Conservation (phyloP, 1,284 basidiomycete genomes). For the Meripilus lineatus region DNA sequence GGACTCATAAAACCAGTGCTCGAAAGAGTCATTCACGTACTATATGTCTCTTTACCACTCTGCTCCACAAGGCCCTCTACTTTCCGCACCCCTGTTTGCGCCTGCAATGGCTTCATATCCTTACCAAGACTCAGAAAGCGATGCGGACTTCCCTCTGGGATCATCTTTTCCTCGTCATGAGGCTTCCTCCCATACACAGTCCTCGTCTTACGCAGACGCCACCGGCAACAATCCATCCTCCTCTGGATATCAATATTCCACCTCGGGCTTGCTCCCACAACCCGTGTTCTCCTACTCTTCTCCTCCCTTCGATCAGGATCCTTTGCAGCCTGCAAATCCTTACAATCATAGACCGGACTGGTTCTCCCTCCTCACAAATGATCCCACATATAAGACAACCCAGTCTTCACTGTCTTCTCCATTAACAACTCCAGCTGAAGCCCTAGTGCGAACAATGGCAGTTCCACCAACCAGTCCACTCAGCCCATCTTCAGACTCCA, state of each 20-base stretch:
- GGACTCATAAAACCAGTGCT: too few species aligned
- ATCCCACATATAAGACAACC: too few species aligned
- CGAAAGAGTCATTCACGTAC: too few species aligned
- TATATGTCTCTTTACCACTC: too few species aligned
- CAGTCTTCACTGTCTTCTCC: too few species aligned
- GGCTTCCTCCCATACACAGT: conserved; percentile 13
- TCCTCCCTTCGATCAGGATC: conserved; percentile 8
- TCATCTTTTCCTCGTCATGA: background rate
- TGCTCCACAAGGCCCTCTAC: too few species aligned
- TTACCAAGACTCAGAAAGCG: too few species aligned
- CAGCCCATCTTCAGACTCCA: background rate
- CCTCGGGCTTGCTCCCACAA: conserved; percentile 11
- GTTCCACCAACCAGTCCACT: background rate
- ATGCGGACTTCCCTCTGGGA: background rate
- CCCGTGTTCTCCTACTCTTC: conserved; percentile 13
- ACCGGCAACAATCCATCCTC: conserved; percentile 13
- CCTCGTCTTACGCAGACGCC: conserved; percentile 14
- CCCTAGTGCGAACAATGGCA: too few species aligned
- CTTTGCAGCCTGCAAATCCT: background rate
- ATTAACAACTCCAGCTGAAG: too few species aligned
- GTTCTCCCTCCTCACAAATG: background rate
- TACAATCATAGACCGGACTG: background rate
- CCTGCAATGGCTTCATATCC: too few species aligned
- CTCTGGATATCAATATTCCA: conserved; percentile 18
- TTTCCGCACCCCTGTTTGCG: too few species aligned